Evolutionary conservation across 2,329 filamentous ascomycete genomes (phyloP), one percentile per base, ranked within the genome.

Genomic region (Cordyceps militaris): DNA sequence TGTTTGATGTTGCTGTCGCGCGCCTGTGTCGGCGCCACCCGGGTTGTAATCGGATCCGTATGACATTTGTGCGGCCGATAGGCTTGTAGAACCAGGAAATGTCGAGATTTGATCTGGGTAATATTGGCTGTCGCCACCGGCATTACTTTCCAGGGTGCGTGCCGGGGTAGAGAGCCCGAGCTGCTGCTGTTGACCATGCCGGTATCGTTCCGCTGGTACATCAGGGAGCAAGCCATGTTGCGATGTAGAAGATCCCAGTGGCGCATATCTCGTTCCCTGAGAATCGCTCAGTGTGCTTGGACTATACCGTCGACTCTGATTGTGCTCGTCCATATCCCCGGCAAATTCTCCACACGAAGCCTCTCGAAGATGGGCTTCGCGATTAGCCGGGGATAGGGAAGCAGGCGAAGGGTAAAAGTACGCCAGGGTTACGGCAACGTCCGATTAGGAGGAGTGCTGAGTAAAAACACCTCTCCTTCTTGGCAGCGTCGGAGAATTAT

Each of bases 31-130:
- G 34, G 26, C 43, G 32, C 23, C 24, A 61, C 85, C 83, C 63
- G 85, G 81, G 60, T 78, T 76, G 71, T 89, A 91, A 65, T 85
- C 85, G 47, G 83, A 75, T 66, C 82, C 82, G 71, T 89, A 88
- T 54, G 74, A 69, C 70, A 83, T 76, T 50, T 74, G 68, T 60
- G 73, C 73, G 59, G 78, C 72, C 61, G 85, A 78, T 71, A 91
- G 79, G 61, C 83, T 77, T 44, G 77, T 70, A 53, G 83, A 74
- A 36, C 46, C 46, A 19, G 80, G 72, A 69, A 81, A 85, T 1
- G 75, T 73, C 56, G 78, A 68, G 50, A 76, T 66, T 19, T 78
- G 71, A 62, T 84, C 81, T 63, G 79, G 76, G 64, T 86, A 85
- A 70, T 85, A 86, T 49, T 74, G 76, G 67, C 76, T 77, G 73